Evolutionary conservation across 495 filamentous ascomycete species (phyloP).

Genomic region (Oleoguttula mirabilis): DNA sequence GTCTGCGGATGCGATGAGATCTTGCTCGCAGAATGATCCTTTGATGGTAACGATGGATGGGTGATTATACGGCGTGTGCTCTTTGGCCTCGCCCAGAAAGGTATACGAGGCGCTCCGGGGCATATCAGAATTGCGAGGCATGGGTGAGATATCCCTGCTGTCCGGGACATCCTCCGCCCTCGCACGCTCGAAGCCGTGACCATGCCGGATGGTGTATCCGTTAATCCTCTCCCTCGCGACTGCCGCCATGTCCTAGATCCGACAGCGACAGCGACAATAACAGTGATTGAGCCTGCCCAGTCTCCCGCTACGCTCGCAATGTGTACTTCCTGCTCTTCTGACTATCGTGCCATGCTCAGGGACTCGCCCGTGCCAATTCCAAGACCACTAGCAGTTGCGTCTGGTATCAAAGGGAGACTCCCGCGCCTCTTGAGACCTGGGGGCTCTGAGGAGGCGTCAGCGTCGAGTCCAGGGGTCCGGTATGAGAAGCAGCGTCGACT

Average conservation of each 20-base stretch:
- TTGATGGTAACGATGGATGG: constrained; percentile 15
- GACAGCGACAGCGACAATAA: too few species aligned
- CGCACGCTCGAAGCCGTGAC: not conserved
- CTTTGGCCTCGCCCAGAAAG: constrained; percentile 13
- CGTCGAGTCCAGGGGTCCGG: too few species aligned
- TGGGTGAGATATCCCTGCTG: not conserved
- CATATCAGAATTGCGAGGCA: constrained; percentile 12
- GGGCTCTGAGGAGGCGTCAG: too few species aligned
- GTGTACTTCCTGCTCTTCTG: too few species aligned
- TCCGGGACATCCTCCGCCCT: not conserved
- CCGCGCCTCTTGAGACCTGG: too few species aligned
- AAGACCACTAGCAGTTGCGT: too few species aligned
- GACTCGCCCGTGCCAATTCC: too few species aligned
- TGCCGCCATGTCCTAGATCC: not conserved
- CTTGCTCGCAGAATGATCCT: constrained; percentile 14
- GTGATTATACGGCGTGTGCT: not conserved
- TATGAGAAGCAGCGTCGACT: too few species aligned
- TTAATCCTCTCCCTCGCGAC: constrained; percentile 7
- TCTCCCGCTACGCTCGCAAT: too few species aligned
- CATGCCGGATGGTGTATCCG: constrained; percentile 1
- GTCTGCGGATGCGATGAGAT: constrained; percentile 5
- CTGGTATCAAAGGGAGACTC: too few species aligned
- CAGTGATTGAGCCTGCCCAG: too few species aligned
- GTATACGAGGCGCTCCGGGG: constrained; percentile 23
- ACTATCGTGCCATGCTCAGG: too few species aligned